phyloP scores from a whole-genome alignment of 2,329 filamentous ascomycete genomes.

The Trichoderma sp. region DNA sequence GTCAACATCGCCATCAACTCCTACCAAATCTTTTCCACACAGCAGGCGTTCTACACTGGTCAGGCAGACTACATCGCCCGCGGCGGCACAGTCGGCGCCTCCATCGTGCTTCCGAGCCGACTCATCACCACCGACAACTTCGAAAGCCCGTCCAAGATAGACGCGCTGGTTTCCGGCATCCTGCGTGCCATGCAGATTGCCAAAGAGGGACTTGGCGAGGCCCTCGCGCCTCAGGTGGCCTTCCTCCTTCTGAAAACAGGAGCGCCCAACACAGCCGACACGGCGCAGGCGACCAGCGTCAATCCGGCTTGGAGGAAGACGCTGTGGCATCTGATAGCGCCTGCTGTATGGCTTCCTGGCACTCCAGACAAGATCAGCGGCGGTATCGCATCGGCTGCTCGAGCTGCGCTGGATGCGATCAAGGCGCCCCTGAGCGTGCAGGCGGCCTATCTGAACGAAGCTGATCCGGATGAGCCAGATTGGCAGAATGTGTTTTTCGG shows the following conservation, averaged over 20 bases:
- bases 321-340: slow-evolving; percentile 2
- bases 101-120: neutral
- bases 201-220: neutral
- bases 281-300: slow-evolving; percentile 10
- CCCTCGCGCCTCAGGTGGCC: neutral
- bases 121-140: slow-evolving; percentile 23
- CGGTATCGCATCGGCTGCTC: neutral
- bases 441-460: slow-evolving; percentile 53
- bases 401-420: neutral
- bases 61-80: neutral
- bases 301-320: slow-evolving; percentile 19
- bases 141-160: neutral
- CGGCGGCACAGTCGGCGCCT: neutral
- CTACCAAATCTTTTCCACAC: neutral
- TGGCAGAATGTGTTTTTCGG: slow-evolving; percentile 53
- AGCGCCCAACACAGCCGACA: slow-evolving; percentile 14
- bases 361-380: neutral
- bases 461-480: slow-evolving; percentile 50
- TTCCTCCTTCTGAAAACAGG: slow-evolving; percentile 7
- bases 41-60: slow-evolving; percentile 5
- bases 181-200: neutral
- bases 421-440: slow-evolving; percentile 4
- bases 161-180: neutral
- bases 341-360: slow-evolving; percentile 8
- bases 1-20: slow-evolving; percentile 15